Percentiles rank a stretch among this genome's conserved stretches.
phyloP scores from a whole-genome alignment of 2,329 filamentous ascomycete genomes.

The Chaetomiaceae sp. region DNA sequence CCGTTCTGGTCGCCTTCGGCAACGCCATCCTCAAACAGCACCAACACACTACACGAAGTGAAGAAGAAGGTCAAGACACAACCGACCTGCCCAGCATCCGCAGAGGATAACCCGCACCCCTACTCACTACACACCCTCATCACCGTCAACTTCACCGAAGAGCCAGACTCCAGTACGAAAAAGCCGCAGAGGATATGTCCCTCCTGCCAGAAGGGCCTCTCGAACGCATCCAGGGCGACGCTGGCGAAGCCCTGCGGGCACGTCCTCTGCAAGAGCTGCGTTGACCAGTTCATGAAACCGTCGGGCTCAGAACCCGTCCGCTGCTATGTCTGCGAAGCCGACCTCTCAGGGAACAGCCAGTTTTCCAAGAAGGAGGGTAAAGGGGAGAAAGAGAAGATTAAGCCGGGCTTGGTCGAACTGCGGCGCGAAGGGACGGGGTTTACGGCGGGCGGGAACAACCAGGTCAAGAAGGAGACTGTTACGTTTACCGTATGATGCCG shows the following conservation, averaged over 20 bases:
- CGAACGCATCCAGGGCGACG: constrained; percentile 77
- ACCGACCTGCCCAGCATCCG: constrained; percentile 74
- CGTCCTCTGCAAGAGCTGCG: constrained; percentile 81
- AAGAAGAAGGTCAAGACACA: constrained; percentile 60
- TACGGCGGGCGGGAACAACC: constrained; percentile 77
- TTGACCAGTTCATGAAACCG: constrained; percentile 74
- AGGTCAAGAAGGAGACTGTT: constrained; percentile 73
- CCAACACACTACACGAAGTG: constrained; percentile 50
- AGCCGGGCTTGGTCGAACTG: constrained; percentile 71
- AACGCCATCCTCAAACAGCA: constrained; percentile 63
- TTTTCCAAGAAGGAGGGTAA: constrained; percentile 39
- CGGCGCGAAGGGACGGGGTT: constrained; percentile 89
- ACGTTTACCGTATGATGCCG: constrained; percentile 30
- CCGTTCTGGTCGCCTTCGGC: constrained; percentile 91
- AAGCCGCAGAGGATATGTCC: constrained; percentile 61
- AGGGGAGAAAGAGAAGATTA: constrained; percentile 53
- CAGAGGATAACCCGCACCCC: constrained; percentile 60
- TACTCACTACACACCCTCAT: constrained; percentile 78
- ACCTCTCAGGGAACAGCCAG: constrained; percentile 55
- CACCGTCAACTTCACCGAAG: constrained; percentile 70
- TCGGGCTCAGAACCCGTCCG: constrained; percentile 42
- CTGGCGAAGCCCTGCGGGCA: constrained; percentile 87
- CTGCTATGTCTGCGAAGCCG: constrained; percentile 85
- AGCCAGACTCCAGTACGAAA: constrained; percentile 49
- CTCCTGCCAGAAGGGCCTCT: constrained; percentile 76